Evolutionary conservation across 2,329 filamentous ascomycete genomes (phyloP).

Genomic region (Akanthomyces muscarius): DNA sequence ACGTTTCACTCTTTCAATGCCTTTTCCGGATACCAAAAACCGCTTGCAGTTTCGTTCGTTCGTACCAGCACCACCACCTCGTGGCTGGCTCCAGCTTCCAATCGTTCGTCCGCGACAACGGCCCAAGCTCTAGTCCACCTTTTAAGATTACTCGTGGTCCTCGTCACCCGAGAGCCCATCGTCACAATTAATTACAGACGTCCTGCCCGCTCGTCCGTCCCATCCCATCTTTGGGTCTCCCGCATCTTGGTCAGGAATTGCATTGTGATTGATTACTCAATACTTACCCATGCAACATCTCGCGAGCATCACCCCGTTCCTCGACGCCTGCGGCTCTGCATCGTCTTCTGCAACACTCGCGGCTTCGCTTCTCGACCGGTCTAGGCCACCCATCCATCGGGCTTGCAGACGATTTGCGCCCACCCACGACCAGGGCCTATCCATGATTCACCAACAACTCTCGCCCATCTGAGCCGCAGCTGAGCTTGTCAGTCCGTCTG

Average conservation of each 20-base stretch:
- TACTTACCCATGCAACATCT: not conserved
- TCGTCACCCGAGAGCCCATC: not conserved
- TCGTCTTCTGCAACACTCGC: not conserved
- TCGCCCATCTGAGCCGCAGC: conserved; percentile 7
- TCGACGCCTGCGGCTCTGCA: not conserved
- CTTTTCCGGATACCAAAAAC: not conserved
- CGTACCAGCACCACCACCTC: not conserved
- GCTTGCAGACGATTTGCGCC: not conserved
- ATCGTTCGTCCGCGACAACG: conserved; percentile 2
- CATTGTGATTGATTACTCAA: too few species aligned
- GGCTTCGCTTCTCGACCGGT: not conserved
- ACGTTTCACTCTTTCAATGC: not conserved
- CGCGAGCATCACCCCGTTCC: not conserved
- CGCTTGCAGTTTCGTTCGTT: not conserved
- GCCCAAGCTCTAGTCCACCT: conserved; percentile 16
- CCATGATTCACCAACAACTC: not conserved
- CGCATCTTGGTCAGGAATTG: not conserved
- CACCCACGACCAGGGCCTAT: not conserved
- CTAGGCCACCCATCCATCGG: not conserved
- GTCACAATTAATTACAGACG: conserved; percentile 3
- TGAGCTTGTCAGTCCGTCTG: not conserved
- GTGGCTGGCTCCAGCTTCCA: not conserved
- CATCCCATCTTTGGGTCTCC: not conserved
- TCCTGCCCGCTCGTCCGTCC: not conserved
- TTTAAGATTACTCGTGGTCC: conserved; percentile 15